A percentile compares a stretch with the other conserved stretches of the same genome.
Evolutionary conservation across 1,284 basidiomycete species (phyloP).

Genomic region (Bondarzewia mesenterica): DNA sequence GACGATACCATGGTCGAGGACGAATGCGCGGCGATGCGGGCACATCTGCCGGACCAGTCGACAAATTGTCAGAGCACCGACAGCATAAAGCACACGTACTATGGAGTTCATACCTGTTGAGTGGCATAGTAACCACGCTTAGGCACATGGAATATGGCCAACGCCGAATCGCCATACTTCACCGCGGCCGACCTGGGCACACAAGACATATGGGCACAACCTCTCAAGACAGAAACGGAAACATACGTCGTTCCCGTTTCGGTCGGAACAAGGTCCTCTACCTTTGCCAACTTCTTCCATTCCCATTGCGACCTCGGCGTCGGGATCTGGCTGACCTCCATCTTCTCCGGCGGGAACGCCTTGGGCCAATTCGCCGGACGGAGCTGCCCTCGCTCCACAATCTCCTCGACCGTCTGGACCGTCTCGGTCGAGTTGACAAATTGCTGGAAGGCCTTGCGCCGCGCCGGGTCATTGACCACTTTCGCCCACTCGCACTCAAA

Average conservation of each 20-base stretch:
- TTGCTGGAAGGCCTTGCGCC: neutral
- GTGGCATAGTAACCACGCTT: neutral
- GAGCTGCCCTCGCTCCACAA: neutral
- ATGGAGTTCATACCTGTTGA: neutral
- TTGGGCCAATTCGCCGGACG: constrained; percentile 1
- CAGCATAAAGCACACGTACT: too few species aligned
- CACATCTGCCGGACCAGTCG: neutral
- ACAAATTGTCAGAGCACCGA: neutral
- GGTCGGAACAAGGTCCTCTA: neutral
- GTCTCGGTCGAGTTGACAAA: neutral
- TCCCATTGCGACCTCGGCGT: neutral
- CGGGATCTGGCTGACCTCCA: neutral
- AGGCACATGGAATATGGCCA: constrained; percentile 1
- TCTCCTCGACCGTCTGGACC: neutral
- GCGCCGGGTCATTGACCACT: neutral
- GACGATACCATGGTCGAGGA: constrained; percentile 1
- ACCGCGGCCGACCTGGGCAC: neutral
- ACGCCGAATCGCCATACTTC: neutral
- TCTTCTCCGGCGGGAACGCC: neutral
- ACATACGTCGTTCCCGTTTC: neutral
- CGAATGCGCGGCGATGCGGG: neutral
- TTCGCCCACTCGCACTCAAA: neutral
- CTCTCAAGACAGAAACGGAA: too few species aligned
- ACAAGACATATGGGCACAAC: neutral
- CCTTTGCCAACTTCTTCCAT: neutral